Evolutionary conservation across 2,329 filamentous ascomycete genomes (phyloP), one percentile per base, ranked within the genome.

Genomic region (Cercospora sojina): DNA sequence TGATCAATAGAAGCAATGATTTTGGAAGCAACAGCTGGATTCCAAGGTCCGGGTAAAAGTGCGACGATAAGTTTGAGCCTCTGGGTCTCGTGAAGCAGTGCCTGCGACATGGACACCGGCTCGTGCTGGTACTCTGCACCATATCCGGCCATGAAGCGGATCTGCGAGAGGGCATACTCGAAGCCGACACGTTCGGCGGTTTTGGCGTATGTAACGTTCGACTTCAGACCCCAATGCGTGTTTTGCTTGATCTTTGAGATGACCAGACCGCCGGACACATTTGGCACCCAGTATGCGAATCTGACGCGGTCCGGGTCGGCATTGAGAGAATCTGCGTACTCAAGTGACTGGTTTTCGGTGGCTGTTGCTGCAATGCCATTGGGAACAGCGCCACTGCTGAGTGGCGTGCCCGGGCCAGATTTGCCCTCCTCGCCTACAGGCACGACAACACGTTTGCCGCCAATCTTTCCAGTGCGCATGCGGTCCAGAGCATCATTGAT

Each of bases 361-460:
- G 70, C 59, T 8, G 60, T 49, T 27, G 65, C 64, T 32, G 49
- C 58, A 55, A 70, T 70, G 62, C 67, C 68, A 59, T 71, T 70
- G 13, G 71, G 64, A 20, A 68, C 20, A 58, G 56, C 53, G 49
- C 67, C 69, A 47, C 67, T 68, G 27, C 59, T 53, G 35, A 61
- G 10, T 2, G 67, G 69, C 41, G 64, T 62, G 56, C 43, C 49
- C 8, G 49, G 41, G 12, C 63, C 65, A 25, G 68, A 67, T 41
- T 67, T 73, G 60, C 60, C 66, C 55, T 74, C 71, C 12, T 69
- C 69, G 38, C 69, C 71, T 5, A 78, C 72, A 5, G 73, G 73
- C 7, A 91, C 86, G n/a, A 92, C 87, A 53, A 92, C 80, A 55
- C 90, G 85, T 12, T 88, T 89, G 0, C 90, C 90, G 59, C 87